A percentile compares a stretch with the other conserved stretches of the same genome.
These are phyloP conservation scores for Hypoxylon sp. DNA, from an alignment of 2,329 filamentous ascomycete genomes.

Conservation along the genomic window DNA sequence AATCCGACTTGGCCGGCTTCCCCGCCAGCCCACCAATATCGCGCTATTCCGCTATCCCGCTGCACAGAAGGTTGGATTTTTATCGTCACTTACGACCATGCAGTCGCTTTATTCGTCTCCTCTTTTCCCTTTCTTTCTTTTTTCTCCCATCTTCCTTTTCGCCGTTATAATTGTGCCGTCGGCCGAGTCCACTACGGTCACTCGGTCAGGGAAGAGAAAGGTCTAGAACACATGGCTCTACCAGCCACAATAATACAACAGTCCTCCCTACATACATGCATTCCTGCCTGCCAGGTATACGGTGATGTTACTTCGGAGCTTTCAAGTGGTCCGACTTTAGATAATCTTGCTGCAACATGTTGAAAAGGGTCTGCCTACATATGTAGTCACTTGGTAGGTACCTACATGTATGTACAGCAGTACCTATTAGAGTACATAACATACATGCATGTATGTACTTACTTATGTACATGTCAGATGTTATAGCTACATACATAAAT, in stretches of 20 bases:
- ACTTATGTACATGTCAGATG: too few relatives aligned
- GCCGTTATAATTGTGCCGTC: neutral
- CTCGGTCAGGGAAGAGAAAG: constrained; percentile 1
- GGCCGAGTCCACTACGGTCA: neutral
- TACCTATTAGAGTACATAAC: too few relatives aligned
- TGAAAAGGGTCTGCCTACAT: too few relatives aligned
- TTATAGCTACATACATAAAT: neutral
- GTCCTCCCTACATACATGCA: neutral
- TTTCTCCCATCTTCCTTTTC: neutral
- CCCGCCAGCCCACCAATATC: neutral
- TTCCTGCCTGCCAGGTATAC: neutral
- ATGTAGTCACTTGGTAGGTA: too few relatives aligned
- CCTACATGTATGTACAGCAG: too few relatives aligned
- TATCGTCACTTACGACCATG: neutral
- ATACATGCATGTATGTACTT: too few relatives aligned
- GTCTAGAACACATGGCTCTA: constrained; percentile 10
- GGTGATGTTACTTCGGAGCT: too few relatives aligned
- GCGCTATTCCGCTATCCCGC: neutral
- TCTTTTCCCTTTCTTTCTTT: neutral
- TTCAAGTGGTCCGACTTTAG: too few relatives aligned
- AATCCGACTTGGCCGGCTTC: constrained; percentile 1
- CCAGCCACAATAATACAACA: neutral
- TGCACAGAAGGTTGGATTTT: neutral
- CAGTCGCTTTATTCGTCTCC: neutral
- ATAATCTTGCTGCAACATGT: too few relatives aligned